Percentiles rank a stretch among this genome's conserved stretches.
Evolutionary conservation across 2,329 filamentous ascomycete species (phyloP).

Genomic region (Acrocalymma vagum): DNA sequence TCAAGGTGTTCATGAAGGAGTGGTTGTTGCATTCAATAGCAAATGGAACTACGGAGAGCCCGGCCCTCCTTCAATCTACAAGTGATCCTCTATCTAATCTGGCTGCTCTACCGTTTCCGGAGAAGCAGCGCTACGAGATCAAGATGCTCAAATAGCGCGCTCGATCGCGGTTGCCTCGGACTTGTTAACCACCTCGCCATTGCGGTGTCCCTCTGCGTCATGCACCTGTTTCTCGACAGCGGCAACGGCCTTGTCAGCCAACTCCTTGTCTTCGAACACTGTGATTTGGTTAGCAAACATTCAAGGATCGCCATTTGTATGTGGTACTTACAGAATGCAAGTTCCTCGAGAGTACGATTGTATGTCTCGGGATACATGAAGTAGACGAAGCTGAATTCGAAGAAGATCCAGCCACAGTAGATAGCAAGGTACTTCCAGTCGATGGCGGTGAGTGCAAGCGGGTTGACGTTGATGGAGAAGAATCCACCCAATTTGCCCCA

Average conservation of each 20-base stretch:
- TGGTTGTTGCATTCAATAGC: too few relatives aligned
- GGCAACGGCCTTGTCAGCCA: conserved; percentile 39
- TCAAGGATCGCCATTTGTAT: too few relatives aligned
- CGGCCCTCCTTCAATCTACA: too few relatives aligned
- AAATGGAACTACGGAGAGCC: too few relatives aligned
- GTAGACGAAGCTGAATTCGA: conserved; percentile 63
- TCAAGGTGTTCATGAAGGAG: too few relatives aligned
- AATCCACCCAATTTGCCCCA: conserved; percentile 61
- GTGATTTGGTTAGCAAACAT: conserved; percentile 15
- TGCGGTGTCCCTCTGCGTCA: conserved; percentile 20
- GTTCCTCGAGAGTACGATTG: conserved; percentile 65
- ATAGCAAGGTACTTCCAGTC: conserved; percentile 64
- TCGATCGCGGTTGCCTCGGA: conserved; percentile 25
- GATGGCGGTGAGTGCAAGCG: conserved; percentile 65
- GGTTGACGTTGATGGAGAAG: conserved; percentile 61
- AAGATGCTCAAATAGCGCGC: conserved; percentile 27
- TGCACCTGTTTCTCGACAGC: conserved; percentile 47
- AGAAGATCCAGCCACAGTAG: conserved; percentile 64
- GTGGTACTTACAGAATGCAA: conserved; percentile 54
- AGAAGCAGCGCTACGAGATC: too few relatives aligned
- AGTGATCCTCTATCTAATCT: too few relatives aligned
- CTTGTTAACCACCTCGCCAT: conserved; percentile 21
- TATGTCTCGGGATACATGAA: conserved; percentile 70
- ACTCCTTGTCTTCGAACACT: conserved; percentile 47
- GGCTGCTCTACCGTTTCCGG: too few relatives aligned